Evolutionary conservation across 176 grass and related monocot species (phyloP).

Genomic region (Avena sativa): DNA sequence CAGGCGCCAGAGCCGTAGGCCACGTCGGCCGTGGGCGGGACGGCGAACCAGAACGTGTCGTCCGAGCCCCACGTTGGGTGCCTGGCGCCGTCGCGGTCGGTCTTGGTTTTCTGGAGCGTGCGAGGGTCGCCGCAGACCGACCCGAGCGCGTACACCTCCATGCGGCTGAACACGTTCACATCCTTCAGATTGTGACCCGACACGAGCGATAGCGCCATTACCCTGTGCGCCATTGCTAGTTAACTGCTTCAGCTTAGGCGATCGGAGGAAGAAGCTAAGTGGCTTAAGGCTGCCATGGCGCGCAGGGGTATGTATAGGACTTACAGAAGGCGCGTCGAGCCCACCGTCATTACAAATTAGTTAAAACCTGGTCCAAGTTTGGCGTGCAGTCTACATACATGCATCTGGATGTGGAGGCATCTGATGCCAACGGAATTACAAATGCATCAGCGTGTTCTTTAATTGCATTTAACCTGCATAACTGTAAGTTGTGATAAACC

Average conservation of each 20-base stretch:
- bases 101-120: slow-evolving; percentile 29
- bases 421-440: not conserved
- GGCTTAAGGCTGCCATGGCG: not conserved
- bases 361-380: not conserved
- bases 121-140: slow-evolving; percentile 43
- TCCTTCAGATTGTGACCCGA: slow-evolving; percentile 56
- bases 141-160: slow-evolving; percentile 50
- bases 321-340: not conserved
- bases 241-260: not conserved
- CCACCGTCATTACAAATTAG: not conserved
- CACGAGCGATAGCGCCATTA: slow-evolving; percentile 54
- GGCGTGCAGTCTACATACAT: not conserved
- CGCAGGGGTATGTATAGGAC: slow-evolving; percentile 15
- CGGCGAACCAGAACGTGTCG: slow-evolving; percentile 33
- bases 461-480: not conserved
- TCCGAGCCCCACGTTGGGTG: slow-evolving; percentile 51
- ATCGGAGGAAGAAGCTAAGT: not conserved
- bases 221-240: slow-evolving; percentile 49
- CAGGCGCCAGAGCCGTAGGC: not conserved
- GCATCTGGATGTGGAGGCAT: not conserved
- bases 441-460: not conserved
- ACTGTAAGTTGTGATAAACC: not conserved
- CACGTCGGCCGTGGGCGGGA: slow-evolving; percentile 36
- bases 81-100: slow-evolving; percentile 45
- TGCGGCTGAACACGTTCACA: slow-evolving; percentile 57